Evolutionary conservation across 495 filamentous ascomycete genomes (phyloP), one percentile per base, ranked within the genome.

Genomic region (Penicillium waksmanii): DNA sequence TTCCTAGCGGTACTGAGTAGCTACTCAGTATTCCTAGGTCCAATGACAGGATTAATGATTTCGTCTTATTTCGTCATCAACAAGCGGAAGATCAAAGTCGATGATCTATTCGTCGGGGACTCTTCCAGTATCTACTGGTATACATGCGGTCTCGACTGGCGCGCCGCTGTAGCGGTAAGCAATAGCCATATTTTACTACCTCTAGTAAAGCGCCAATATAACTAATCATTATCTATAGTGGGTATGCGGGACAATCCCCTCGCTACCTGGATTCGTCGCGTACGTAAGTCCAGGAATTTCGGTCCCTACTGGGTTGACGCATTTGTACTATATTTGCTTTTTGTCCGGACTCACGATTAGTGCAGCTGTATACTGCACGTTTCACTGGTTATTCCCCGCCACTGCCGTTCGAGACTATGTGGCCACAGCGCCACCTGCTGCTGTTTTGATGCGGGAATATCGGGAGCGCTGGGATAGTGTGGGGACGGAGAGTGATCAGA

Each of bases 11-110:
- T 84, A 2, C 63, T 84, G 8, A 77, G 72, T 50, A 76, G 76
- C 7, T 84, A 77, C 56, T 74, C 76, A 0, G 75, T 84, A 25
- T 82, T 84, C 61, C 60, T 83, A 5, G 74, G 73, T n/a, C 75
- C 75, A 0, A 77, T 80, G 64, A 70, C 74, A 47, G 74, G 72
- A 13, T 66, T 74, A 0, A 77, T 80, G 66, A 71, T 76, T 36
- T 68, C 65, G 44, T 75, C 75, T 21, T 79, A 77, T 53, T 74
- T 74, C 23, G 25, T 81, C 23, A 65, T 81, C 13, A 65, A 75
- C 15, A 64, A 61, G 43, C 57, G 67, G 13, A 73, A 73, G 42
- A 65, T 77, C 55, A 71, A 76, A 31, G 65, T 81, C 17, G 68
- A 69, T 1, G 76, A 80, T 58, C 62, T 81, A 8, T 81, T 74